Evolutionary conservation across 805 yeast species (phyloP).

Genomic region (Schizosaccharomyces cryophilus): DNA sequence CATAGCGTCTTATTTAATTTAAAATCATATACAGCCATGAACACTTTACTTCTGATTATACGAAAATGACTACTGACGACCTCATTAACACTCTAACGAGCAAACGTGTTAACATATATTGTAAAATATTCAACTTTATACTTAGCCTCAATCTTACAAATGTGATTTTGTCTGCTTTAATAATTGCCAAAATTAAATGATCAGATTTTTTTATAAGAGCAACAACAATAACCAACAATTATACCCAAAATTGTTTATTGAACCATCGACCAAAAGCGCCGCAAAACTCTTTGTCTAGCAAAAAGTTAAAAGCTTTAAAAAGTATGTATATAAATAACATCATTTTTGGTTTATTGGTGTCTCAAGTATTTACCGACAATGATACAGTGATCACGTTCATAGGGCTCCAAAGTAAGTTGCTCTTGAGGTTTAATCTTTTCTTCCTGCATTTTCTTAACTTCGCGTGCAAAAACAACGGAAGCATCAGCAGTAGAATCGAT

Average conservation of each 20-base stretch:
- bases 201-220: no score
- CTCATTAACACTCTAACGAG: no score
- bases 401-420: constrained; percentile 93
- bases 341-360: constrained; percentile 17
- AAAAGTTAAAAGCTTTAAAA: background rate
- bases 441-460: constrained; percentile 95
- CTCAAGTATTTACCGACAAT: constrained; percentile 93
- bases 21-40: no score
- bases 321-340: background rate
- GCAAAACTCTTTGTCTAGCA: background rate
- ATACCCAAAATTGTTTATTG: constrained; percentile 6
- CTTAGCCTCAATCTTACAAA: no score
- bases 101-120: no score
- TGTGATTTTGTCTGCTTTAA: no score
- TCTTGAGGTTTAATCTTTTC: constrained; percentile 96
- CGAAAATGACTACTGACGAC: no score
- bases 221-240: constrained; percentile 6
- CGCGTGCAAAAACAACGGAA: constrained; percentile 97
- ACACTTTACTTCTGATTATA: no score
- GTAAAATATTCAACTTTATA: no score
- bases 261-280: background rate
- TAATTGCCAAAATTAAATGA: no score
- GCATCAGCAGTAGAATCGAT: constrained; percentile 98
- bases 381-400: constrained; percentile 98
- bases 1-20: no score